A percentile compares a stretch with the other conserved stretches of the same genome.
phyloP scores from a whole-genome alignment of 2,329 filamentous ascomycete species.

The Didymella arachidicola region DNA sequence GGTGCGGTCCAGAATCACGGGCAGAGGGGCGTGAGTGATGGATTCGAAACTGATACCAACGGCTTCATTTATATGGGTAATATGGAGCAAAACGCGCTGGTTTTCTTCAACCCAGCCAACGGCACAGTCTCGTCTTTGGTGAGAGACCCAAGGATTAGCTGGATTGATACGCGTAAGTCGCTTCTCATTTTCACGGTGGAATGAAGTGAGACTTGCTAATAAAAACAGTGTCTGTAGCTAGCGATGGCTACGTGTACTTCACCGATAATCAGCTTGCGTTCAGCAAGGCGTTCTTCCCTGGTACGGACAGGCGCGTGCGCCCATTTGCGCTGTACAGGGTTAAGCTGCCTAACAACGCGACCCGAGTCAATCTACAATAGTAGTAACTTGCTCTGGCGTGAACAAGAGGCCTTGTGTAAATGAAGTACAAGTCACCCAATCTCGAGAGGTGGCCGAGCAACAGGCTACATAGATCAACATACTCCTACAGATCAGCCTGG shows the following conservation, averaged over 20 bases:
- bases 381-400: constrained; percentile 22
- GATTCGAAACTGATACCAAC: background rate
- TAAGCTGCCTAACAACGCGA: background rate
- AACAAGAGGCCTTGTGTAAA: no score
- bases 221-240: background rate
- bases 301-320: background rate
- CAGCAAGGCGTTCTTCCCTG: background rate
- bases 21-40: constrained; percentile 56
- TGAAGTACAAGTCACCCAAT: no score
- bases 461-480: no score
- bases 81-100: background rate
- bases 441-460: no score
- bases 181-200: background rate
- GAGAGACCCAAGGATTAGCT: background rate
- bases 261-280: background rate
- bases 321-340: background rate
- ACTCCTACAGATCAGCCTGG: no score
- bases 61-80: background rate
- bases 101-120: background rate
- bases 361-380: background rate
- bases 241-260: background rate
- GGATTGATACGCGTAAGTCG: background rate
- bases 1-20: constrained; percentile 54
- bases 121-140: background rate
- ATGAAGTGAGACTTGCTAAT: background rate